Evolutionary conservation across 768 basidiomycete species (phyloP).

Genomic region (Rubroboletus satanas): DNA sequence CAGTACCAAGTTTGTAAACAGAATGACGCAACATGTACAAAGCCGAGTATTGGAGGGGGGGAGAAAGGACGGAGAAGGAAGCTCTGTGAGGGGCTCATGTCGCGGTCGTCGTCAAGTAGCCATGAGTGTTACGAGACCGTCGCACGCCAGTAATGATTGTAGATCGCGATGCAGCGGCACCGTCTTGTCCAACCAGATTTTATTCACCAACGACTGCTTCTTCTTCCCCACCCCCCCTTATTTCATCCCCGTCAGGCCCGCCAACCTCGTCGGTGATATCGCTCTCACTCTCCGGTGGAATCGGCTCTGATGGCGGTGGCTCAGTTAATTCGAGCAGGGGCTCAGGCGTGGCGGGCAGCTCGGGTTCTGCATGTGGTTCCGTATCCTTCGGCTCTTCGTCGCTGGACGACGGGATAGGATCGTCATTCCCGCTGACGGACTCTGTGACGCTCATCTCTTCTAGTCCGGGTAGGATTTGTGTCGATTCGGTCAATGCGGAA

Average conservation of each 20-base stretch:
- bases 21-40: neutral
- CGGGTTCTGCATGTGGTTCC: slow-evolving; percentile 8
- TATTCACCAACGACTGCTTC: slow-evolving; percentile 9
- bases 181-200: slow-evolving; percentile 5
- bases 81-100: neutral
- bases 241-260: slow-evolving; percentile 20
- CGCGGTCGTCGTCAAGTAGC: slow-evolving; percentile 13
- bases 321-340: slow-evolving; percentile 26
- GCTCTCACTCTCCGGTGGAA: slow-evolving; percentile 32
- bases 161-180: slow-evolving; percentile 21
- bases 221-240: slow-evolving; percentile 12
- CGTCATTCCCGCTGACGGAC: slow-evolving; percentile 6
- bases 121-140: neutral
- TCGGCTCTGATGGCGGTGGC: slow-evolving; percentile 31
- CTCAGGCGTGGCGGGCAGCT: slow-evolving; percentile 2
- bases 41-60: neutral
- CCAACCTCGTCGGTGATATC: slow-evolving; percentile 33
- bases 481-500: slow-evolving; percentile 1
- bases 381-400: neutral
- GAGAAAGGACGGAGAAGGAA: slow-evolving; percentile 19
- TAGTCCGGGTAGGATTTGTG: neutral
- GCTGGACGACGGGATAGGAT: neutral
- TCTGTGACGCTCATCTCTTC: slow-evolving; percentile 1
- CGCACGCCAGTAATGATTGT: neutral
- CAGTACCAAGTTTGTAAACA: neutral